These are phyloP conservation scores for Rhizopogon rudus DNA, from an alignment of 768 basidiomycete species.

Conservation along the genomic window DNA sequence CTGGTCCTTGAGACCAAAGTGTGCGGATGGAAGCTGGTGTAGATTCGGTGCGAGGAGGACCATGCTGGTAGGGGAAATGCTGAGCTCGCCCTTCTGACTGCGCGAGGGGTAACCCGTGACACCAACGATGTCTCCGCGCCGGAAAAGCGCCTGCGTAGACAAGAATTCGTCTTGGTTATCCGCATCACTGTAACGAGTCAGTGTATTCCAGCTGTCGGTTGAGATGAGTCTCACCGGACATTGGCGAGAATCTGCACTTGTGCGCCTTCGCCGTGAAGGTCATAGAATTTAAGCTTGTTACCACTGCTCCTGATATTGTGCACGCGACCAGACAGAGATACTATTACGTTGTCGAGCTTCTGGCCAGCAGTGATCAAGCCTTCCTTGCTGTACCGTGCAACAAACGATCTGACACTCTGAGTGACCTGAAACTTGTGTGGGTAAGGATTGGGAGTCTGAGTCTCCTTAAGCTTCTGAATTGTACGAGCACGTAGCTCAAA, in stretches of 20 bases:
- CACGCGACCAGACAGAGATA: conserved; percentile 83
- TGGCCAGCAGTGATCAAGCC: conserved; percentile 64
- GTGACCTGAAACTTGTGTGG: conserved; percentile 98
- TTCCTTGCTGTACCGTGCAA: conserved; percentile 67
- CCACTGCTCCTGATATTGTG: conserved; percentile 84
- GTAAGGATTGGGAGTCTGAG: conserved; percentile 88
- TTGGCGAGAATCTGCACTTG: conserved; percentile 97
- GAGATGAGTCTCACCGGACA: conserved; percentile 51
- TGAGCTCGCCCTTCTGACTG: conserved; percentile 94
- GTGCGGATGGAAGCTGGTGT: conserved; percentile 89
- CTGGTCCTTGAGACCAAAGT: conserved; percentile 95
- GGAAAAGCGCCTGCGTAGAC: conserved; percentile 78
- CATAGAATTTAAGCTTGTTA: conserved; percentile 89
- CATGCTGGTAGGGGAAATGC: conserved; percentile 77
- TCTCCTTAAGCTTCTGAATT: conserved; percentile 80
- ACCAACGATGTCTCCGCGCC: conserved; percentile 94
- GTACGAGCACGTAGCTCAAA: conserved; percentile 88
- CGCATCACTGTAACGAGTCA: conserved; percentile 46
- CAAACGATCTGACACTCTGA: conserved; percentile 66
- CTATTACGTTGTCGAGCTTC: conserved; percentile 53
- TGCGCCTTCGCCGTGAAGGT: conserved; percentile 85
- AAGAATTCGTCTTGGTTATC: conserved; percentile 60
- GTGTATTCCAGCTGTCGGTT: background rate
- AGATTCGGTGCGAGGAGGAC: conserved; percentile 92
- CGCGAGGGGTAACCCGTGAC: conserved; percentile 86